These are phyloP conservation scores for Colletotrichum trifolii DNA, from an alignment of 2,329 filamentous ascomycete genomes.

Conservation along the genomic window DNA sequence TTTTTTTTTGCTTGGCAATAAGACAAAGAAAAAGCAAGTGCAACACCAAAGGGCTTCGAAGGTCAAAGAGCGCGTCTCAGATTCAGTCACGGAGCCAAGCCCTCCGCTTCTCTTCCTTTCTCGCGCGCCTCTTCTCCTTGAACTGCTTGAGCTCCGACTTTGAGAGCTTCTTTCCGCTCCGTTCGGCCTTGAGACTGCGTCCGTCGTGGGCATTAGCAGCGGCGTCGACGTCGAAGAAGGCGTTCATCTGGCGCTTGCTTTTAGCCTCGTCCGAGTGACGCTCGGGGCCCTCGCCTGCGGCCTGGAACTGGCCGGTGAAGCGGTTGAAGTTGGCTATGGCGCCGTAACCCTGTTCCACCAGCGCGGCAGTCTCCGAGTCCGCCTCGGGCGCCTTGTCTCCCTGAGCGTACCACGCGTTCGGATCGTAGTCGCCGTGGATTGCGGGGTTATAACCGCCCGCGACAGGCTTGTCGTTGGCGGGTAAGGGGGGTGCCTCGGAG, in stretches of 20 bases:
- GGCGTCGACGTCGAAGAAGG: conserved; percentile 95
- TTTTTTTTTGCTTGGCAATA: background rate
- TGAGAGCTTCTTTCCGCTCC: conserved; percentile 83
- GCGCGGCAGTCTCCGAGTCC: conserved; percentile 45
- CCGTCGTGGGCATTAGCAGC: conserved; percentile 93
- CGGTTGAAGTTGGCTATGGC: conserved; percentile 87
- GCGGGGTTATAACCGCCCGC: conserved; percentile 91
- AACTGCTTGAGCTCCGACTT: conserved; percentile 91
- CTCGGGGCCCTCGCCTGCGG: conserved; percentile 73
- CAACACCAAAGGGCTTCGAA: background rate
- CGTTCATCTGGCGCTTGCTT: conserved; percentile 87
- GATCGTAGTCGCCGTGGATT: conserved; percentile 96
- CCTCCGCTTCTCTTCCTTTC: conserved; percentile 93
- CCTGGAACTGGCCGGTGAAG: conserved; percentile 87
- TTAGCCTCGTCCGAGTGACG: conserved; percentile 90
- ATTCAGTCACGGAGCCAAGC: conserved; percentile 88
- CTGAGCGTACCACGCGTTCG: conserved; percentile 92
- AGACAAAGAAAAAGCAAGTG: conserved; percentile 3
- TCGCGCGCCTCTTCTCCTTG: conserved; percentile 87
- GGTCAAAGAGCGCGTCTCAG: background rate
- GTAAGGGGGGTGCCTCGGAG: conserved; percentile 46
- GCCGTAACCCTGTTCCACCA: conserved; percentile 63
- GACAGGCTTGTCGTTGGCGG: conserved; percentile 52
- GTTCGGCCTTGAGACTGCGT: conserved; percentile 89
- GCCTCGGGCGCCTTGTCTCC: conserved; percentile 58